A percentile compares a stretch with the other conserved stretches of the same genome.
phyloP scores from a whole-genome alignment of 805 yeast genomes.

The Wickerhamiella dianesei region DNA sequence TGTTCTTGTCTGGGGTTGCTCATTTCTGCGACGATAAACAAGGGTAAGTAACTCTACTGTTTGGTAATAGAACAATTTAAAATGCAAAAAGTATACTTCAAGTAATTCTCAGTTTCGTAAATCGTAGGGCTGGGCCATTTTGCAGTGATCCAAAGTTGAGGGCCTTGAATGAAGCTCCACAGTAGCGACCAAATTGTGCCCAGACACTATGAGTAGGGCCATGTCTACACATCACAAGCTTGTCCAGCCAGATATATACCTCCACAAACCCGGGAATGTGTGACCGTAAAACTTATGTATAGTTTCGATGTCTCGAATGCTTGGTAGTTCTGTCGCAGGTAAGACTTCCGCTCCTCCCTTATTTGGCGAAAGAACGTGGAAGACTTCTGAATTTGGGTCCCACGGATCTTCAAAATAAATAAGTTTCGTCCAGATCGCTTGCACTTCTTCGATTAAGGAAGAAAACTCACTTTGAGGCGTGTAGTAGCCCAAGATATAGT shows the following conservation, averaged over 20 bases:
- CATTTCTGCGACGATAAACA: too few relatives aligned
- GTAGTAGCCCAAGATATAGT: constrained; percentile 22
- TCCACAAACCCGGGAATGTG: background rate
- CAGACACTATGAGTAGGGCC: too few relatives aligned
- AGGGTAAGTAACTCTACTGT: too few relatives aligned
- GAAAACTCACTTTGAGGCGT: constrained; percentile 9
- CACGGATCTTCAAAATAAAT: constrained; percentile 22
- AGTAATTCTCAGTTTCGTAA: too few relatives aligned
- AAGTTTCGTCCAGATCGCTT: constrained; percentile 19
- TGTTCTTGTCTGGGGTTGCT: too few relatives aligned
- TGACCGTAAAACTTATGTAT: background rate
- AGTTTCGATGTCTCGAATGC: background rate
- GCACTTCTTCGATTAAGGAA: constrained; percentile 16
- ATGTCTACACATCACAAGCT: too few relatives aligned
- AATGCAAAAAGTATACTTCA: too few relatives aligned
- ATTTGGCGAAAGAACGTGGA: background rate
- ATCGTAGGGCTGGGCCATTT: too few relatives aligned
- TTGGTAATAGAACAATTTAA: too few relatives aligned
- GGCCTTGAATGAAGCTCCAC: too few relatives aligned
- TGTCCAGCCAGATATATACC: background rate
- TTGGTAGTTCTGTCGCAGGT: background rate
- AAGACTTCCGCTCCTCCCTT: background rate
- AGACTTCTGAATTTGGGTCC: constrained; percentile 11
- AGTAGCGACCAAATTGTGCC: too few relatives aligned
- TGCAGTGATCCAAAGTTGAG: too few relatives aligned